Evolutionary conservation across 169 alveolate genomes (phyloP), one percentile per base, ranked within the genome.

Genomic region (Pseudocohnilembus persalinus): DNA sequence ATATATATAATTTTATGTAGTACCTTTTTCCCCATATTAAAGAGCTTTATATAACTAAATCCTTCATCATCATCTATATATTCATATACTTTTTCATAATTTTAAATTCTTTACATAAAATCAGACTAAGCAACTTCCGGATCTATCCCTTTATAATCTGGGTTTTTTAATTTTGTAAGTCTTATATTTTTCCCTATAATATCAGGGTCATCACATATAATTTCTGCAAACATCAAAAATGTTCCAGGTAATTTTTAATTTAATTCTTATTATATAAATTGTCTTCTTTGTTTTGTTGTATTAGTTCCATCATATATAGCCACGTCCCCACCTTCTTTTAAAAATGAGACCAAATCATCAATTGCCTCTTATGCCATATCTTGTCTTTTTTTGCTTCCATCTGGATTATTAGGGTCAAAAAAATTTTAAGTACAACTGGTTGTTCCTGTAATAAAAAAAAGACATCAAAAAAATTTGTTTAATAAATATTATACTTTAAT

Each of bases 241-340:
- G 87, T 72, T 64, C 49, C 82, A 31, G 85, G 82, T n/a, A 84
- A 29, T 27, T 88, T 29, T 30, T 82, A 24, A 26, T 81, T 33
- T 4, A 89, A 34, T 0, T 29, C 27, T 1, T 75, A 31, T 27
- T 34, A 27, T 68, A 89, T 77, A 81, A 74, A 35, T n/a, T 79
- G 72, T 72, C 92, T 74, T 29, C 92, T 79, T 27, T 34, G 15
- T 16, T 64, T 76, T 24, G 88, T 89, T 33, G 92, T 89, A 35
- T 89, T 89, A 29, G 92, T 89, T 28, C 90, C 92, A 84, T 89
- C 92, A 74, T 79, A 84, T 28, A 89, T 73, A 28, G 88, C 92
- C 20, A 89, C 74, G 11, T 84, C 77, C 0, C 92, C 92, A 16
- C 73, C 83, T 6, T 72, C 64, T 32, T 32, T 72, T 29, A 84